A percentile compares a stretch with the other conserved stretches of the same genome.
Evolutionary conservation across 306 rosid species (phyloP).

Genomic region (Styphnolobium japonicum): DNA sequence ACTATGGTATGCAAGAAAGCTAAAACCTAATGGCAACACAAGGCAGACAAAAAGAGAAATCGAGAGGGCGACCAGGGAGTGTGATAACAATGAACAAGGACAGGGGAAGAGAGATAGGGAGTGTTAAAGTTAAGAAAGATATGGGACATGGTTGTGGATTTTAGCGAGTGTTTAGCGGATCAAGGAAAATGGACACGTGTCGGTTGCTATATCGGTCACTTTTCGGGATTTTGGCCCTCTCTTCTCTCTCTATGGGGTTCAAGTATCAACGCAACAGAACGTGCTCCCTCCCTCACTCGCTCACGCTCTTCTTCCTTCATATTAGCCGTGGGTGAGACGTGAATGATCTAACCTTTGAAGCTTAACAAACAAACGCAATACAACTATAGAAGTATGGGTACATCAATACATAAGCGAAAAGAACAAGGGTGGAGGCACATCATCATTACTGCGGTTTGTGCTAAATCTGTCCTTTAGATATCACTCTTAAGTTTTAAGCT

Average conservation of each 20-base stretch:
- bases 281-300: neutral
- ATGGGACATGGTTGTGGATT: conserved; percentile 32
- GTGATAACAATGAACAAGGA: too few species aligned
- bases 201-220: conserved; percentile 36
- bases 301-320: neutral
- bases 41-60: neutral
- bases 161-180: conserved; percentile 56
- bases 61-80: conserved; percentile 1
- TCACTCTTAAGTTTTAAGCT: too few species aligned
- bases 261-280: neutral
- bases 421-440: neutral
- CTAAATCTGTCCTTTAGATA: neutral
- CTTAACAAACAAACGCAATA: too few species aligned
- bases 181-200: conserved; percentile 52
- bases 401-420: neutral
- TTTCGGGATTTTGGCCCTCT: conserved; percentile 5
- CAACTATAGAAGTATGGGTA: too few species aligned
- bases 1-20: neutral
- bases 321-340: neutral
- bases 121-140: too few species aligned
- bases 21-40: conserved; percentile 6
- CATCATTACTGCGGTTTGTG: neutral
- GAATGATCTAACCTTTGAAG: too few species aligned
- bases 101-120: conserved; percentile 4
- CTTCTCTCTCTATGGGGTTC: neutral